Base-by-base conservation (phyloP, 2,329 filamentous ascomycete species). In the Aspergillus sp. region DNA sequence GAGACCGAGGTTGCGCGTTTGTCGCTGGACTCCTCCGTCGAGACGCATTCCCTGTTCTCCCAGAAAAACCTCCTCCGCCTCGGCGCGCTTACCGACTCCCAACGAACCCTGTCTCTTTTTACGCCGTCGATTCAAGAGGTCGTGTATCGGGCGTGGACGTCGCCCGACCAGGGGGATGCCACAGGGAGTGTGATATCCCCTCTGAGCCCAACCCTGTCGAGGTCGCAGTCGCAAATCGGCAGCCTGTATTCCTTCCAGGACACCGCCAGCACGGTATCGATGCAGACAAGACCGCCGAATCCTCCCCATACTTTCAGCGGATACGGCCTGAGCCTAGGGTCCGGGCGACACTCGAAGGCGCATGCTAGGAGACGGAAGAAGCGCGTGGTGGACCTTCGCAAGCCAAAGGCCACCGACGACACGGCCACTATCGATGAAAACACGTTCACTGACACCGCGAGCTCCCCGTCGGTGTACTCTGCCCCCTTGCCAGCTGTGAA, bases 101-200 rank as follows among this genome's bases (percentile, higher is more conserved):
- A 96, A 49, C 78, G 84, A 29, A 96, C 91, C 0, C 64, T 96
- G 20, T 93, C 88, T 4, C 68, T 96, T 0, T 93, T 93, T 54
- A 95, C 89, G 1, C 86, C 89, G 0, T 78, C 81, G n/a, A 89
- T 96, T 37, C 71, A 77, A 32, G 86, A 96, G 57, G 84, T 85
- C 3, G 81, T 96, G 15, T 95, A 93, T 58, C 76, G 91, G 38
- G 91, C 89, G 19, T 94, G 88, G 85, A 84, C 89, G 11, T 82
- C 82, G 25, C 76, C 80, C 31, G 86, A 94, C 40, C 71, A 78
- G 36, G 69, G 69, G 26, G 83, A 91, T 27, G 43, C 55, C n/a
- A 45, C 53, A 15, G 57, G 46, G 16, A 55, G 52, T 25, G 55
- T 65, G 14, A 59, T 53, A 20, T 58, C 61, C 2, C 67, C 35